Conservation (phyloP, 805 yeast species). For the Scheffersomyces stipitis region DNA sequence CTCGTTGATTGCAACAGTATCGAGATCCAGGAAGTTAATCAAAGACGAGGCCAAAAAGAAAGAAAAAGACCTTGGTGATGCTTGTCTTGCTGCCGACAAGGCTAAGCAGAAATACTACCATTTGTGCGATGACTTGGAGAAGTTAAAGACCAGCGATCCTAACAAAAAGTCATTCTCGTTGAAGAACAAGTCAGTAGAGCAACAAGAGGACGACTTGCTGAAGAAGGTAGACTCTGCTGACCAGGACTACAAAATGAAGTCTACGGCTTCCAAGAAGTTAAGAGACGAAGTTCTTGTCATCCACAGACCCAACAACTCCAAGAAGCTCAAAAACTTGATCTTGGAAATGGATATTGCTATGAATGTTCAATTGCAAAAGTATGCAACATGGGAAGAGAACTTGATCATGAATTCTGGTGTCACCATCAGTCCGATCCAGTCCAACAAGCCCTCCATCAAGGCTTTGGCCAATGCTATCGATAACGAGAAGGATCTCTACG, state of each 20-base stretch:
- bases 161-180: constrained; percentile 78
- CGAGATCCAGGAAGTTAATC: constrained; percentile 67
- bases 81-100: constrained; percentile 83
- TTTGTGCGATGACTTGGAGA: constrained; percentile 83
- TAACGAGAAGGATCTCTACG: constrained; percentile 78
- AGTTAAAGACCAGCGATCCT: constrained; percentile 77
- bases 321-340: constrained; percentile 70
- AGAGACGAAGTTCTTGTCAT: constrained; percentile 70
- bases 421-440: constrained; percentile 69
- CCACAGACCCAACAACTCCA: constrained; percentile 76
- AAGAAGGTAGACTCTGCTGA: constrained; percentile 83
- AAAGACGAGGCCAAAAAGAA: constrained; percentile 81
- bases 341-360: constrained; percentile 89
- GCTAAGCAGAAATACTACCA: constrained; percentile 74
- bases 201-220: constrained; percentile 86
- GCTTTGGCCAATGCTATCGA: constrained; percentile 74
- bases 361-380: constrained; percentile 84
- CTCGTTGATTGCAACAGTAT: constrained; percentile 67
- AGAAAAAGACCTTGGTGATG: constrained; percentile 83
- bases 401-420: constrained; percentile 82
- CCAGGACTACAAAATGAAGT: constrained; percentile 78
- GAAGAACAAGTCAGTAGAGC: constrained; percentile 76
- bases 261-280: constrained; percentile 65
- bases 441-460: constrained; percentile 67
- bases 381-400: constrained; percentile 84